Conservation (phyloP, 345 rosid genomes). For the Eucalyptus sideroxylon region DNA sequence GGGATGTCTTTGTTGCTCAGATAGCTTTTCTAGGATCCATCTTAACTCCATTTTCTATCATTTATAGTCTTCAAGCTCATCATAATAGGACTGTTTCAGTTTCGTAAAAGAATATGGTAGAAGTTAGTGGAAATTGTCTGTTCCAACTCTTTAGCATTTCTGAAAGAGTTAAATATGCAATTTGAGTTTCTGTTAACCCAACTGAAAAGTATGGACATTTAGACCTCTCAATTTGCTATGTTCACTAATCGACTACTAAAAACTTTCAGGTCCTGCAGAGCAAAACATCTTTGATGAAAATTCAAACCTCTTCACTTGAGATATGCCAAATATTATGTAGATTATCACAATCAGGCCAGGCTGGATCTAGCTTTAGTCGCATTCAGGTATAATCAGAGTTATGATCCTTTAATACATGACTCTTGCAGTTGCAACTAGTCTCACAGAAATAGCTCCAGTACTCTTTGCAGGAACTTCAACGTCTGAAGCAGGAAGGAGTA, state of each 20-base stretch:
- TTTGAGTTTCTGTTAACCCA: not conserved
- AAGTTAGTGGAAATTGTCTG: not conserved
- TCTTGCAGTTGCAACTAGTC: slow-evolving; percentile 3
- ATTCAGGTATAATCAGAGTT: slow-evolving; percentile 43
- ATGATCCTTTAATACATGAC: not conserved
- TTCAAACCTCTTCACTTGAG: slow-evolving; percentile 51
- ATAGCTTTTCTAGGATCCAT: not conserved
- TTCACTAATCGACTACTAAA: not conserved
- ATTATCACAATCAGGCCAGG: slow-evolving; percentile 32
- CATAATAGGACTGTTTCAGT: not conserved
- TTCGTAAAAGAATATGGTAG: not conserved
- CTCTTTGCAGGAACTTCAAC: slow-evolving; percentile 51
- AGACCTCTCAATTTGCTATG: not conserved
- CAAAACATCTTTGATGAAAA: slow-evolving; percentile 39
- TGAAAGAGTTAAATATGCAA: not conserved
- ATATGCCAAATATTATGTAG: slow-evolving; percentile 37
- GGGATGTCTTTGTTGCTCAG: not conserved
- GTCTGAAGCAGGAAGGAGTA: slow-evolving; percentile 34
- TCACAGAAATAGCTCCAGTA: slow-evolving; percentile 24
- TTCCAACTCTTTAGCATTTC: not conserved
- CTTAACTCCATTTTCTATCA: not conserved
- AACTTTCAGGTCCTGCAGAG: slow-evolving; percentile 46
- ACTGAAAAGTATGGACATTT: not conserved
- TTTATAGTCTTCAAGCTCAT: not conserved
- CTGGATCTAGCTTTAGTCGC: slow-evolving; percentile 24